Conservation (phyloP, 2,329 filamentous ascomycete genomes). For the Aspergillus novofumigatus region DNA sequence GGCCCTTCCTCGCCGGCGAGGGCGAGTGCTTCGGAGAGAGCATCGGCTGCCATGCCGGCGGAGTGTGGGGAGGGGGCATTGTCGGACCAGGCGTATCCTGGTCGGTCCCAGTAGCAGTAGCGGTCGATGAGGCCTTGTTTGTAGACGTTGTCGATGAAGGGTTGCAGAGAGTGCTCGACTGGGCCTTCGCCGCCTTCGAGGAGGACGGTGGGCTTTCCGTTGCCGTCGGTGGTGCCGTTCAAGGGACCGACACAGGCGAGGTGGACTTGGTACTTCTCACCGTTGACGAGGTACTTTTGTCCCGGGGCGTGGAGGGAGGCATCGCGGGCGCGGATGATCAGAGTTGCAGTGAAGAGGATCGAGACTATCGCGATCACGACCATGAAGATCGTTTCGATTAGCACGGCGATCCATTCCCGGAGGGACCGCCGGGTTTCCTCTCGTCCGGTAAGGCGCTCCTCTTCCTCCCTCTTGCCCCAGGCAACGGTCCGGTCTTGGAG, state of each 20-base stretch:
- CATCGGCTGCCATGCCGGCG: conserved; percentile 87
- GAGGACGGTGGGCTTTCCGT: conserved; percentile 67
- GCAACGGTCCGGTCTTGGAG: conserved; percentile 75
- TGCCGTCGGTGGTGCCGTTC: conserved; percentile 56
- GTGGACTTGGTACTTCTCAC: conserved; percentile 80
- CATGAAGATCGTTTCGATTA: conserved; percentile 69
- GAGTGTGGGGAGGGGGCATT: conserved; percentile 91
- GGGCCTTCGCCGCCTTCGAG: conserved; percentile 79
- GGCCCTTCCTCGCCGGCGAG: conserved; percentile 77
- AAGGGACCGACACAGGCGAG: conserved; percentile 67
- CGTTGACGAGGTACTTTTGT: conserved; percentile 73
- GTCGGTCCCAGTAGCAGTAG: conserved; percentile 94
- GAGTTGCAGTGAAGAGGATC: conserved; percentile 71
- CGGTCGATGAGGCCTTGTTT: conserved; percentile 76
- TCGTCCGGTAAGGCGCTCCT: conserved; percentile 85
- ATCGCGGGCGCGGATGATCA: conserved; percentile 77
- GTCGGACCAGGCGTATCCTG: conserved; percentile 83
- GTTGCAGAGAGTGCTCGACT: conserved; percentile 73
- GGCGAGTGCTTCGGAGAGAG: conserved; percentile 78
- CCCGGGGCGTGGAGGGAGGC: conserved; percentile 70
- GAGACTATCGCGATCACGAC: conserved; percentile 63
- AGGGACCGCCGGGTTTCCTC: conserved; percentile 79
- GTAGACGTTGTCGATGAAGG: conserved; percentile 71
- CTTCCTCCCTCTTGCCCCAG: conserved; percentile 90
- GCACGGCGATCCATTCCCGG: conserved; percentile 76